These are phyloP conservation scores for Xylaria hypoxylon DNA, from an alignment of 2,329 filamentous ascomycete species.

Conservation along the genomic window DNA sequence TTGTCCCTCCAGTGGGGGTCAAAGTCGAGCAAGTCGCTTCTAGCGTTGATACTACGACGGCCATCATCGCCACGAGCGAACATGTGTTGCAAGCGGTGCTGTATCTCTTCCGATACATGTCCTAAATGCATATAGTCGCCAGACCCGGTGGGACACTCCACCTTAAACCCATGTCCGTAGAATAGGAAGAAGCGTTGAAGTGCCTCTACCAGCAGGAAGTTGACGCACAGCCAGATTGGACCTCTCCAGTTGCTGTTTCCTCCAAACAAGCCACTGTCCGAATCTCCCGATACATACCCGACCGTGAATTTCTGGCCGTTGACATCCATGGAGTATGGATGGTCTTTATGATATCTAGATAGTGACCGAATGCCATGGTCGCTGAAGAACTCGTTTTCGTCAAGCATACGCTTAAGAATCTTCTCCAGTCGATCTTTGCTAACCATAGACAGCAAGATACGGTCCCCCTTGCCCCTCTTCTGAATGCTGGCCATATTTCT, in stretches of 20 bases:
- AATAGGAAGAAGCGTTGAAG: conserved; percentile 97
- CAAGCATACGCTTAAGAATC: conserved; percentile 91
- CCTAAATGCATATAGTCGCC: conserved; percentile 96
- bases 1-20: conserved; percentile 94
- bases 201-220: conserved; percentile 93
- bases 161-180: conserved; percentile 87
- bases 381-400: conserved; percentile 92
- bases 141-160: conserved; percentile 93
- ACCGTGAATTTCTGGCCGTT: conserved; percentile 92
- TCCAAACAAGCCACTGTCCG: conserved; percentile 92
- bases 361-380: conserved; percentile 91
- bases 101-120: conserved; percentile 92
- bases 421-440: conserved; percentile 92
- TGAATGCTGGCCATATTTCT: conserved; percentile 95
- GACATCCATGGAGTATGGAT: conserved; percentile 95
- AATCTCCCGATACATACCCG: conserved; percentile 92
- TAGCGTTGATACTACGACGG: conserved; percentile 86
- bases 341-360: conserved; percentile 89
- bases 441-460: conserved; percentile 88
- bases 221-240: conserved; percentile 95
- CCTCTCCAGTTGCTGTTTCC: conserved; percentile 99
- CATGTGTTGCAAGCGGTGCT: conserved; percentile 92
- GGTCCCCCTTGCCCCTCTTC: conserved; percentile 88
- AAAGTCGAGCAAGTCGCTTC: conserved; percentile 87
- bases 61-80: conserved; percentile 88